Evolutionary conservation across 202 grass and related monocot genomes (phyloP).

Genomic region (Dendrocalamus latiflorus): DNA sequence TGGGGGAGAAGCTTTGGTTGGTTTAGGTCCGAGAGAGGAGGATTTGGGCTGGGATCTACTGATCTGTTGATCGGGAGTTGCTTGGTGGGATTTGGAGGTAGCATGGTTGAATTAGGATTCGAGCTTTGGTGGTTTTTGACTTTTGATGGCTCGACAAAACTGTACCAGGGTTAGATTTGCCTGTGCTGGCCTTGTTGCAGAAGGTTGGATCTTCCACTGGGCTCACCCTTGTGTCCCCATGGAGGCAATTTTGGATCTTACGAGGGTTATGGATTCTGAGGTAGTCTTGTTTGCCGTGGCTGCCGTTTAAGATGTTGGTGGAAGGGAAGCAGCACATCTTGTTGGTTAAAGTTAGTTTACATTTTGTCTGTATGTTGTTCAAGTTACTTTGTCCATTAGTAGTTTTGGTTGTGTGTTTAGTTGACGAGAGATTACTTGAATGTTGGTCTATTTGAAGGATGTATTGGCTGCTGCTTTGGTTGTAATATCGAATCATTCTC

Average conservation of each 20-base stretch:
- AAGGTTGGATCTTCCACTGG: constrained; percentile 12
- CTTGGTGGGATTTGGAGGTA: not conserved
- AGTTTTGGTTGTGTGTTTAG: not conserved
- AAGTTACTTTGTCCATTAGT: not conserved
- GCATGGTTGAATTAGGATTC: not conserved
- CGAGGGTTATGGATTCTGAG: not conserved
- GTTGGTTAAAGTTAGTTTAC: not conserved
- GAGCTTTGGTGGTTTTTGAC: not conserved
- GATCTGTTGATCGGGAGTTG: not conserved
- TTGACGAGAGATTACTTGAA: not conserved
- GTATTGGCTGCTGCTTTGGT: not conserved
- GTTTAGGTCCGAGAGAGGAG: not conserved
- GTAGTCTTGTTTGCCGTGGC: not conserved
- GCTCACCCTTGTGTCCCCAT: not conserved
- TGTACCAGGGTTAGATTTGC: not conserved
- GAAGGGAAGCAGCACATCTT: not conserved
- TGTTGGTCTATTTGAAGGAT: not conserved
- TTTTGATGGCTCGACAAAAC: not conserved
- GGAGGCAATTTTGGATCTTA: not conserved
- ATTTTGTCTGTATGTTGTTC: not conserved
- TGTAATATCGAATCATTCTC: not conserved
- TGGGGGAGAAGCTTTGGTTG: not conserved
- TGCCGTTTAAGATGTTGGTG: not conserved
- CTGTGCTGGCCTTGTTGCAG: not conserved
- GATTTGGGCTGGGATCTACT: constrained; percentile 1